These are phyloP conservation scores for Chimonanthus salicifolius DNA, from an alignment of 164 flowering plant genomes.

Conservation along the genomic window DNA sequence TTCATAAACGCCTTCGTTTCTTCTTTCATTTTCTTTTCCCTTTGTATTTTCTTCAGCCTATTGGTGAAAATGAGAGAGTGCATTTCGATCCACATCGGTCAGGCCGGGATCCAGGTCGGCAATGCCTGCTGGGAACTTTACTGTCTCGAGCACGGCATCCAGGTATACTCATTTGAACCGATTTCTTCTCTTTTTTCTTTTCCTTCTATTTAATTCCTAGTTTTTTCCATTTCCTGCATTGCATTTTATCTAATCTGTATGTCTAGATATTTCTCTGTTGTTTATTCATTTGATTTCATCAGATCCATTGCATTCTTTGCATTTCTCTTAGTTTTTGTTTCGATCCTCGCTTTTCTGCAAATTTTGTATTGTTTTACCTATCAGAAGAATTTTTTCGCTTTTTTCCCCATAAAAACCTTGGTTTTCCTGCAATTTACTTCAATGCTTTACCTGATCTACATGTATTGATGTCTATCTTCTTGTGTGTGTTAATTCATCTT, in stretches of 20 bases:
- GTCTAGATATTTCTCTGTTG: not conserved
- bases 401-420: too few relatives aligned
- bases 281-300: not conserved
- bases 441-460: not conserved
- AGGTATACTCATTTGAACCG: slow-evolving; percentile 18
- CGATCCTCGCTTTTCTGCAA: not conserved
- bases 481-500: not conserved
- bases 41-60: not conserved
- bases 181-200: not conserved
- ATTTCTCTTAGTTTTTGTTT: not conserved
- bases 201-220: not conserved
- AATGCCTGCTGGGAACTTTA: slow-evolving; percentile 45
- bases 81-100: slow-evolving; percentile 56
- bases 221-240: not conserved
- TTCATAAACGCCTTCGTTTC: slow-evolving; percentile 28
- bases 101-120: slow-evolving; percentile 52
- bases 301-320: not conserved
- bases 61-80: slow-evolving; percentile 48
- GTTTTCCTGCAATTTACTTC: not conserved
- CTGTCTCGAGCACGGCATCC: slow-evolving; percentile 49
- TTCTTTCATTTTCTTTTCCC: not conserved
- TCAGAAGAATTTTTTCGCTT: not conserved
- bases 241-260: not conserved
- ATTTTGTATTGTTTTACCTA: not conserved
- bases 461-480: not conserved